phyloP scores from a whole-genome alignment of 140 eudicot genomes.

The Cichorium intybus region DNA sequence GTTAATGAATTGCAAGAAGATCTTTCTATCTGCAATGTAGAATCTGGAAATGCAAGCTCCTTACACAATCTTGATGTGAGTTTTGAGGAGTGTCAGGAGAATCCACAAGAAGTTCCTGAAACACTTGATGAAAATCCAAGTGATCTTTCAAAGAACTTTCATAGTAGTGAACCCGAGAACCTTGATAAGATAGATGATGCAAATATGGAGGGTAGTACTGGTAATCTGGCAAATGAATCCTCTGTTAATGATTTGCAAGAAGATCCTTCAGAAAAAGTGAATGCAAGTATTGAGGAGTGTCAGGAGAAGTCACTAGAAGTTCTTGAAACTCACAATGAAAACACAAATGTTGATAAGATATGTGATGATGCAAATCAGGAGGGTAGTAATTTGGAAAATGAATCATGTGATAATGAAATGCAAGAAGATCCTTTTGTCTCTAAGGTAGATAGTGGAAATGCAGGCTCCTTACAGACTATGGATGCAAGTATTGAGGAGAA shows the following conservation, averaged over 20 bases:
- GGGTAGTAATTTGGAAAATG: conserved; percentile 22
- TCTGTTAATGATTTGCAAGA: conserved; percentile 30
- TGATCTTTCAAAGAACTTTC: conserved; percentile 4
- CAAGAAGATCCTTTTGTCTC: conserved; percentile 20
- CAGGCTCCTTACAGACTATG: conserved; percentile 13
- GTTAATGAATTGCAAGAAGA: too few relatives aligned
- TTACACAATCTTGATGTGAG: neutral
- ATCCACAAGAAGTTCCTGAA: conserved; percentile 29
- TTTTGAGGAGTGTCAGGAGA: too few relatives aligned
- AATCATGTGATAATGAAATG: conserved; percentile 24
- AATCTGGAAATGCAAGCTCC: conserved; percentile 15
- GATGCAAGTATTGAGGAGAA: conserved; percentile 12
- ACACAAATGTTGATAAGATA: conserved; percentile 23
- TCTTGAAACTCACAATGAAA: too few relatives aligned
- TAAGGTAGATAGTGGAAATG: conserved; percentile 8
- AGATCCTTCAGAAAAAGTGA: neutral
- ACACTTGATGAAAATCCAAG: conserved; percentile 25
- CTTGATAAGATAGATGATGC: conserved; percentile 30
- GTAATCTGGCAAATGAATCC: conserved; percentile 23
- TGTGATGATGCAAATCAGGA: conserved; percentile 29
- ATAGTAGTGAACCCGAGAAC: neutral
- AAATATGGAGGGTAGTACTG: conserved; percentile 26
- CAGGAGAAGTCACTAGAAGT: conserved; percentile 28
- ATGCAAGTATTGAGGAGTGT: neutral
- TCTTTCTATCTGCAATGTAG: conserved; percentile 27